Conservation (phyloP, 371 early-diverging fungal species). For the Mortierella sp. region DNA sequence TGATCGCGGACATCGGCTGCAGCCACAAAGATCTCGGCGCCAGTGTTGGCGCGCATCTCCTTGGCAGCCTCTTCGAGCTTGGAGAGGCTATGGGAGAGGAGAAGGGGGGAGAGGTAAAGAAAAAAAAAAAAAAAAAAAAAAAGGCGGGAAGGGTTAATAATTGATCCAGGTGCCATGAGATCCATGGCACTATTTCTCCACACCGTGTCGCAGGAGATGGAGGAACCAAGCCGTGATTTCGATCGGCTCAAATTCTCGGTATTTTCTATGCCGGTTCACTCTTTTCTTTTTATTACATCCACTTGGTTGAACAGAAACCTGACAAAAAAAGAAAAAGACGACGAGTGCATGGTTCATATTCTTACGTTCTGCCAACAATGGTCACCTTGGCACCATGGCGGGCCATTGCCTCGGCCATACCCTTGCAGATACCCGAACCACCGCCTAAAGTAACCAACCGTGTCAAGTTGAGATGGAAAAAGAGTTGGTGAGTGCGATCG, state of each 20-base stretch:
- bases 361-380: conserved; percentile 72
- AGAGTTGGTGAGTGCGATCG: not conserved
- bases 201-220: too few relatives aligned
- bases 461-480: not conserved
- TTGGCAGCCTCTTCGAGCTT: conserved; percentile 76
- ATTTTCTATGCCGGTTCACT: too few relatives aligned
- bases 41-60: conserved; percentile 70
- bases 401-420: conserved; percentile 83
- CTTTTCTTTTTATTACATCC: not conserved
- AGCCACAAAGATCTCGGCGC: conserved; percentile 53
- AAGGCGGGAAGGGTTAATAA: not conserved
- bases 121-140: conserved; percentile 2
- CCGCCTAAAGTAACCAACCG: conserved; percentile 30
- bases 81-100: conserved; percentile 25
- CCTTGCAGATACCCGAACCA: conserved; percentile 82
- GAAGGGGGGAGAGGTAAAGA: not conserved
- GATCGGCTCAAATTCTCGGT: not conserved
- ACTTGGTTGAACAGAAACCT: not conserved
- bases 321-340: not conserved
- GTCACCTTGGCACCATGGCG: conserved; percentile 80
- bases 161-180: too few relatives aligned
- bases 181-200: not conserved
- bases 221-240: not conserved
- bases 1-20: conserved; percentile 76
- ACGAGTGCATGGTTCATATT: not conserved